Conservation (phyloP, 2,329 filamentous ascomycete species). For the Fusarium redolens region DNA sequence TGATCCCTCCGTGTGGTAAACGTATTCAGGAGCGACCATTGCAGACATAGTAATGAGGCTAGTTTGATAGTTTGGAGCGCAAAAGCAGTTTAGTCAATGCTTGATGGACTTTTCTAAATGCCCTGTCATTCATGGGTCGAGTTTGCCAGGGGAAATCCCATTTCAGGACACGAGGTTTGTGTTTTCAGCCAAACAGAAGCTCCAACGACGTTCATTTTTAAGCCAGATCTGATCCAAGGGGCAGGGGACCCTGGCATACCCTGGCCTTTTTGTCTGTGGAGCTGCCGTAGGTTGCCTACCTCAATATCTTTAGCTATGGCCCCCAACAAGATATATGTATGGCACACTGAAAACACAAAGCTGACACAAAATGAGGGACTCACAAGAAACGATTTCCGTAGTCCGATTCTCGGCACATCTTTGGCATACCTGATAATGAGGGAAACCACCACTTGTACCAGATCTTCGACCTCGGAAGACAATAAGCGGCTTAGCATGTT, state of each 20-base stretch:
- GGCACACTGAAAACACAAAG: not conserved
- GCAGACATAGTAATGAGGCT: conserved; percentile 12
- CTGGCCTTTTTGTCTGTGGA: not conserved
- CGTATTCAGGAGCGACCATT: not conserved
- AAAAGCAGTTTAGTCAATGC: conserved; percentile 7
- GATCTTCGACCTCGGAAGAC: not conserved
- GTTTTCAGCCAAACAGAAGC: conserved; percentile 41
- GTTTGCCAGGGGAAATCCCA: conserved; percentile 39
- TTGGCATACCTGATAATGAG: not conserved
- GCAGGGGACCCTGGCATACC: conserved; percentile 19
- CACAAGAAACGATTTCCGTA: not conserved
- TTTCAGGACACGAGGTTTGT: conserved; percentile 50
- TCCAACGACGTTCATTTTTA: conserved; percentile 16
- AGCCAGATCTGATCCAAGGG: conserved; percentile 39
- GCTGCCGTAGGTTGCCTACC: conserved; percentile 1
- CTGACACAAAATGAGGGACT: not conserved
- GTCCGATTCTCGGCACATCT: not conserved
- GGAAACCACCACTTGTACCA: not conserved
- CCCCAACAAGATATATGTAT: not conserved
- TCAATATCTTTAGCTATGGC: conserved; percentile 7
- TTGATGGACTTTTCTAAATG: conserved; percentile 32
- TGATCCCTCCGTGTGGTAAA: not conserved
- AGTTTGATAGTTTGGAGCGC: conserved; percentile 16
- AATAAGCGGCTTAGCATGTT: not conserved
- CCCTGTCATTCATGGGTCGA: conserved; percentile 20